Base-by-base conservation (phyloP, 2,329 filamentous ascomycete species). In the Orbilia oligospora region DNA sequence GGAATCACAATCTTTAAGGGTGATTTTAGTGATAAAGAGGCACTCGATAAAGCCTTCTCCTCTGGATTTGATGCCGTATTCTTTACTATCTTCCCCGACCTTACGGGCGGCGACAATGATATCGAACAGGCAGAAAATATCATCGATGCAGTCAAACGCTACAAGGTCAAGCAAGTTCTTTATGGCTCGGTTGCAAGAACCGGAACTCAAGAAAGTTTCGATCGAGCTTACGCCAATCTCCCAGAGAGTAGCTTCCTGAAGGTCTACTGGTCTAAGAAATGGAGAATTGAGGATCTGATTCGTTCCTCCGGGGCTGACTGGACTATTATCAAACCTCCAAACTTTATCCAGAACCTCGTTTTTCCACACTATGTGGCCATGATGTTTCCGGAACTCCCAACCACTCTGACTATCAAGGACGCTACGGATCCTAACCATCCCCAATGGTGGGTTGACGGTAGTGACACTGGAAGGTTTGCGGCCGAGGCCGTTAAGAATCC, bases 11-110 rank as follows among this genome's bases (percentile, higher is more conserved):
- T 77, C 51, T 67, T 71, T 30, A 67, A 77, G 41, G 73, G 73
- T 9, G 73, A 77, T 18, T 77, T 61, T 30, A 55, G 36, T 8
- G 61, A 77, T 20, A 71, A 71, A 56, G 73, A 71, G 3, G 38
- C 51, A 3, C 67, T 77, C 16, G 61, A 71, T 5, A 68, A 61
- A 10, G 61, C 61, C 1, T 71, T 77, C 36, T 61, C 67, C 1
- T 33, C 53, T 33, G 67, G 53, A 1, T 10, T 65, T 4, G 73
- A 77, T 12, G 58, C 67, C 0, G 63, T 77, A 1, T 77, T 77
- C 33, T 77, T 77, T 18, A 77, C 67, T 12, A 77, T 77, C 30
- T 71, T 67, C 20, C 67, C 73, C 22, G 73, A 77, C 44, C 61
- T 71, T 3, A 51, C 67, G 0, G 73, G 73, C 22, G 66, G 67